phyloP scores from a whole-genome alignment of 371 early-diverging fungal genomes.

The Mucor racemosus region DNA sequence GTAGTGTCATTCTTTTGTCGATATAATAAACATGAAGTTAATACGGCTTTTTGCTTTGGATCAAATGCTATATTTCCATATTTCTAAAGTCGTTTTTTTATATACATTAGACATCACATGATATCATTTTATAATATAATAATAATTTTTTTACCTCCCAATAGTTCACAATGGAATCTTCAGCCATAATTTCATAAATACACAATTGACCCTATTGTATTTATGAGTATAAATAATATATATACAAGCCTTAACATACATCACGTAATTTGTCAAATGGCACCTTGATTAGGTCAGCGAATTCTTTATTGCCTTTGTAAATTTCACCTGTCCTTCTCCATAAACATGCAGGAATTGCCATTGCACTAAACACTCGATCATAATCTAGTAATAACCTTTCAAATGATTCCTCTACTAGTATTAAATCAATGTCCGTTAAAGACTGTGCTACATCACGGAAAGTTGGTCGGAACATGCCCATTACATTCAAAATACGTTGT shows the following conservation, averaged over 20 bases:
- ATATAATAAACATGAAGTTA: constrained; percentile 77
- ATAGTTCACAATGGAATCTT: constrained; percentile 84
- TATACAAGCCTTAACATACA: constrained; percentile 34
- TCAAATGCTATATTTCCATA: constrained; percentile 93
- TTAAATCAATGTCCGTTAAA: constrained; percentile 90
- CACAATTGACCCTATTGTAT: constrained; percentile 62
- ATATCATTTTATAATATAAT: background rate
- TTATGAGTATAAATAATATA: too few species aligned
- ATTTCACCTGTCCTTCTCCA: constrained; percentile 97
- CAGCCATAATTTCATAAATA: constrained; percentile 90
- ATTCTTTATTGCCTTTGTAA: constrained; percentile 93
- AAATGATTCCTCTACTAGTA: constrained; percentile 91
- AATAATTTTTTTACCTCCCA: constrained; percentile 63
- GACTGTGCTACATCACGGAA: constrained; percentile 86
- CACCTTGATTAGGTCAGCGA: constrained; percentile 85
- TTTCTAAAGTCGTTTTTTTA: constrained; percentile 54
- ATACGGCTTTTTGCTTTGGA: constrained; percentile 88
- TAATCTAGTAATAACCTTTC: constrained; percentile 78
- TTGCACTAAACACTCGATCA: constrained; percentile 82
- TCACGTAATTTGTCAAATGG: constrained; percentile 79
- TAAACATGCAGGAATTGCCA: constrained; percentile 94
- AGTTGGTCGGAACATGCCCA: constrained; percentile 85
- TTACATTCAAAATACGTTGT: constrained; percentile 81
- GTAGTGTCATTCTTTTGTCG: constrained; percentile 7
- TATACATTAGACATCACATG: constrained; percentile 10